These are phyloP conservation scores for Eutypa lata DNA, from an alignment of 2,329 filamentous ascomycete genomes.

Conservation along the genomic window DNA sequence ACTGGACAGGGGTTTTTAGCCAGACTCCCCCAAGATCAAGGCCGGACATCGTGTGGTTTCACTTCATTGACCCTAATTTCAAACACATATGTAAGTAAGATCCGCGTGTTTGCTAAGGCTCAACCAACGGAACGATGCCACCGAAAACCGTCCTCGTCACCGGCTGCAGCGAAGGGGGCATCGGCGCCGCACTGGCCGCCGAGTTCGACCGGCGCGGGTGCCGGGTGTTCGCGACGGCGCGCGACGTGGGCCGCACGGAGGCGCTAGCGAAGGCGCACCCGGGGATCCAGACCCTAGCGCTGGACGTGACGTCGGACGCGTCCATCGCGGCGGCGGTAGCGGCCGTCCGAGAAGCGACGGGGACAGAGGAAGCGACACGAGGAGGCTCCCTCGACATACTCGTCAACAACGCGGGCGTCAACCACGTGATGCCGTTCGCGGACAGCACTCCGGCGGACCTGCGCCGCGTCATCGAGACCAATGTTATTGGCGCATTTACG, in stretches of 20 bases:
- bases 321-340: slow-evolving; percentile 19
- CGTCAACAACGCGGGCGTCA: slow-evolving; percentile 25
- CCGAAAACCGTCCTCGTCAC: slow-evolving; percentile 6
- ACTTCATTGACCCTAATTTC: too few species aligned
- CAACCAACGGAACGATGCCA: neutral
- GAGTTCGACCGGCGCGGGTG: slow-evolving; percentile 1
- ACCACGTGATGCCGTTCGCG: slow-evolving; percentile 19
- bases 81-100: too few species aligned
- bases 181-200: slow-evolving; percentile 20
- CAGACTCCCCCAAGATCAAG: too few species aligned
- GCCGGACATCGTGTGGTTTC: too few species aligned
- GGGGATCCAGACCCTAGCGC: slow-evolving; percentile 21
- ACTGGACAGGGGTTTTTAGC: too few species aligned
- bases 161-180: slow-evolving; percentile 18
- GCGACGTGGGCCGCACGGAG: slow-evolving; percentile 21
- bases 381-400: slow-evolving; percentile 19
- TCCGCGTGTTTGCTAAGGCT: too few species aligned
- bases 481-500: slow-evolving; percentile 26
- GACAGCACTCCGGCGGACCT: slow-evolving; percentile 17
- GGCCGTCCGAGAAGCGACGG: slow-evolving; percentile 6
- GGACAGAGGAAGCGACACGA: neutral
- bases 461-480: slow-evolving; percentile 20
- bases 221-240: slow-evolving; percentile 16
- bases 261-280: slow-evolving; percentile 13
- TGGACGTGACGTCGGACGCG: slow-evolving; percentile 27